Conservation (phyloP, 495 filamentous ascomycete genomes). For the Penicillium silybi region DNA sequence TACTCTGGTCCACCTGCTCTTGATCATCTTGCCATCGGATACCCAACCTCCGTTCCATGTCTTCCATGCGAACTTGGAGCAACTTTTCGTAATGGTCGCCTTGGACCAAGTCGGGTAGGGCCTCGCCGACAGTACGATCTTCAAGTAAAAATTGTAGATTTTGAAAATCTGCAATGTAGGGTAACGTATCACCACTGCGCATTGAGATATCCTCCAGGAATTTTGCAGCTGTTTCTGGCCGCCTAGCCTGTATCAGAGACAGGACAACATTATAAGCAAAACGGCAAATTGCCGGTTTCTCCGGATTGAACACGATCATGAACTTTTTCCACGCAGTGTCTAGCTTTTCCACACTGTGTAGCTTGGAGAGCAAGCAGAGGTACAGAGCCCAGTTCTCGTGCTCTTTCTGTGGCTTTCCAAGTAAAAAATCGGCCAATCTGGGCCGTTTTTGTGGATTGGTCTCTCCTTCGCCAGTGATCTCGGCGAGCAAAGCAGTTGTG, state of each 20-base stretch:
- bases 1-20: conserved; percentile 5
- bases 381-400: conserved; percentile 1
- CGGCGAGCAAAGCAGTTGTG: conserved; percentile 15
- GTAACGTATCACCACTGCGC: conserved; percentile 18
- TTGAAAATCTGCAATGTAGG: conserved; percentile 19
- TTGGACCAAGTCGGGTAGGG: conserved; percentile 20
- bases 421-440: conserved; percentile 22
- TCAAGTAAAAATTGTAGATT: conserved; percentile 16
- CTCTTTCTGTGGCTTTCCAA: neutral
- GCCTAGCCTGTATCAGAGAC: conserved; percentile 14
- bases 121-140: conserved; percentile 12
- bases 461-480: conserved; percentile 25
- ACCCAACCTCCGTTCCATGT: conserved; percentile 31
- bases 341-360: conserved; percentile 11
- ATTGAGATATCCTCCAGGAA: conserved; percentile 28
- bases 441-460: neutral
- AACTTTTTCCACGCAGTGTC: conserved; percentile 20
- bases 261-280: conserved; percentile 25
- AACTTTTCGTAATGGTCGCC: conserved; percentile 18
- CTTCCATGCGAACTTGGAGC: conserved; percentile 20
- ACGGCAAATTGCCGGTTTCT: conserved; percentile 2
- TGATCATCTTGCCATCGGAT: conserved; percentile 20
- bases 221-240: conserved; percentile 15
- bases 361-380: conserved; percentile 22
- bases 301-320: conserved; percentile 2